Conservation (phyloP, 805 yeast species). For the Sungouiozyma ichnusensis region DNA sequence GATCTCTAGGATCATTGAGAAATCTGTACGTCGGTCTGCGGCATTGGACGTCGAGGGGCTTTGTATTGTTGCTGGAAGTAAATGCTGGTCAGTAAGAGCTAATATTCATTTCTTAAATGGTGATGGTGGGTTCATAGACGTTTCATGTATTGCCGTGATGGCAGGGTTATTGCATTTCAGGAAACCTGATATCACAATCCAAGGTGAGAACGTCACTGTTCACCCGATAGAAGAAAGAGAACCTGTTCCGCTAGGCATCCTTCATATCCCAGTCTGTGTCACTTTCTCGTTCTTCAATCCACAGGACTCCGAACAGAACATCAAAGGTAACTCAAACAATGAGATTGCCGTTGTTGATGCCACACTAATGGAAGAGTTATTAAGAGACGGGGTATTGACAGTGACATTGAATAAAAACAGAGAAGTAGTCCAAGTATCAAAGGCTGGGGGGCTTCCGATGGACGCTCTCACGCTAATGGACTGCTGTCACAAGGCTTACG, state of each 20-base stretch:
- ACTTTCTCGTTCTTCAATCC: constrained; percentile 82
- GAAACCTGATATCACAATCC: constrained; percentile 72
- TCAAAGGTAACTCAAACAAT: constrained; percentile 51
- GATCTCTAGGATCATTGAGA: constrained; percentile 76
- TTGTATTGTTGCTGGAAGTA: constrained; percentile 82
- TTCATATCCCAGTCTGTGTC: constrained; percentile 85
- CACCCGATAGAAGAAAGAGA: constrained; percentile 71
- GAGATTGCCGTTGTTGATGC: constrained; percentile 70
- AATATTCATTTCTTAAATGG: constrained; percentile 81
- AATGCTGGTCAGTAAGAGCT: constrained; percentile 86
- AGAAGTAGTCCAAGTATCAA: constrained; percentile 81
- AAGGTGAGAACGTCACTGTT: constrained; percentile 52
- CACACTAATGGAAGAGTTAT: constrained; percentile 59
- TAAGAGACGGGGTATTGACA: constrained; percentile 71
- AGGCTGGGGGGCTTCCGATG: constrained; percentile 82
- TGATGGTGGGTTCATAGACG: constrained; percentile 90
- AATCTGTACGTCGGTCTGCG: constrained; percentile 80
- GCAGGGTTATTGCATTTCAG: constrained; percentile 73
- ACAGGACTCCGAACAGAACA: constrained; percentile 49
- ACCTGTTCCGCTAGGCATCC: constrained; percentile 73
- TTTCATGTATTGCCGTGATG: constrained; percentile 83
- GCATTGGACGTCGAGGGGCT: constrained; percentile 85
- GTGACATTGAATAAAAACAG: constrained; percentile 82
- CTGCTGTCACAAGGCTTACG: constrained; percentile 57
- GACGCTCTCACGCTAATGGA: constrained; percentile 60